Evolutionary conservation across 345 rosid genomes (phyloP), one percentile per base, ranked within the genome.

Genomic region (Salix purpurea): DNA sequence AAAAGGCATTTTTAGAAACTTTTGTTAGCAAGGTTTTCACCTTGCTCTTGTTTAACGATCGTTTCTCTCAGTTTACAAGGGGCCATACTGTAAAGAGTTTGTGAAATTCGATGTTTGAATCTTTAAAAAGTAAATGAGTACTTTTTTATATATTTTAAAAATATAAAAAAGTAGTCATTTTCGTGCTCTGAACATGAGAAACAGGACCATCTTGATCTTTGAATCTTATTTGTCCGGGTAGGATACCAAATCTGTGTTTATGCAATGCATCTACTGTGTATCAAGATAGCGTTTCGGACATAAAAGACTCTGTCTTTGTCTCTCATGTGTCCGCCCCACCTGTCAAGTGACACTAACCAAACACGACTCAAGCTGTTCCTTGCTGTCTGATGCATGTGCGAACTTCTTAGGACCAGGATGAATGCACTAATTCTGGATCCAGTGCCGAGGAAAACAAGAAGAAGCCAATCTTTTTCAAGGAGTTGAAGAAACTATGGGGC

Each of bases 401-500:
- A 5, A 4, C 5, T 15, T 24, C 40, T 52, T 37, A 86, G 88
- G 90, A 81, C 50, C 90, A 85, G 76, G 44, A 58, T 1, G 16
- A 85, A 24, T 87, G 89, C 73, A 84, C 83, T 0, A 2, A 82
- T 34, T 58, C 87, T 70, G 88, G 80, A 13, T 77, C 58, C 48
- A 28, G 16, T 3, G 67, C 85, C 24, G 4, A 81, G 18, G 84
- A 82, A 66, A 84, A 82, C 8, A 71, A 75, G 5, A 1, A 1
- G 0, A 84, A 88, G 52, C 89, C 93, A 0, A 13, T 85, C 9
- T 85, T 85, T 70, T 37, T 85, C 0, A 85, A 85, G 79, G 85
- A 88, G 24, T 40, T 88, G 46, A 67, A 76, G 39, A 81, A 79
- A 81, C 72, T 83, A 34, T 83, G 87, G 79, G 73, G 37, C 14